Percentiles rank a stretch among this genome's conserved stretches.
Conservation (phyloP, 2,329 filamentous ascomycete species). For the Hysterium pulicare region DNA sequence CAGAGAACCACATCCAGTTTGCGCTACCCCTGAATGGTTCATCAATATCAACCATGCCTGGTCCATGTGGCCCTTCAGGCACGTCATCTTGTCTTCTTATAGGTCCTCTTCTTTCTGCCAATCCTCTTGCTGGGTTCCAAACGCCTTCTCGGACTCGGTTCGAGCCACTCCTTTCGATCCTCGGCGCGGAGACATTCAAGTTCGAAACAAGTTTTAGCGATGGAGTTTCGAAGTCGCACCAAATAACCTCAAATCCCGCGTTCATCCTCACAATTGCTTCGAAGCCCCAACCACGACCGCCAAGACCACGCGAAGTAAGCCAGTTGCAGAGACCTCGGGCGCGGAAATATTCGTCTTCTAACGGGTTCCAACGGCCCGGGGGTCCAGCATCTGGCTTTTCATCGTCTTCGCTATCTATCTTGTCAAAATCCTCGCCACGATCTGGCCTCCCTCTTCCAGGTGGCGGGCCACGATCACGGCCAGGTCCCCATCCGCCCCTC, state of each 20-base stretch:
- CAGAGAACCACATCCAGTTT: conserved; percentile 40
- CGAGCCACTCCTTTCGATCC: conserved; percentile 17
- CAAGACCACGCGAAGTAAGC: conserved; percentile 39
- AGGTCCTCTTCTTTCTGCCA: conserved; percentile 6
- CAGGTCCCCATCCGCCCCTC: conserved; percentile 6
- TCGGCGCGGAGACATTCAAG: conserved; percentile 48
- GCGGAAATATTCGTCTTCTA: conserved; percentile 48
- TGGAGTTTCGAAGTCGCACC: conserved; percentile 49
- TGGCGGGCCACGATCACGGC: no score
- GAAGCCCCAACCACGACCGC: conserved; percentile 47
- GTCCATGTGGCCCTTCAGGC: conserved; percentile 16
- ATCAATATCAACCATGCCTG: conserved; percentile 13
- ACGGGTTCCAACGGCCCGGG: conserved; percentile 32
- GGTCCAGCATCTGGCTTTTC: conserved; percentile 4
- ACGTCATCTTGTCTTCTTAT: conserved; percentile 11
- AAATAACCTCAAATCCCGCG: conserved; percentile 52
- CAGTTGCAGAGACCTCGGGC: conserved; percentile 49
- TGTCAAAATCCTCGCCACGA: conserved; percentile 4
- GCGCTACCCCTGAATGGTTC: conserved; percentile 13
- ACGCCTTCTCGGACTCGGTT: conserved; percentile 2
- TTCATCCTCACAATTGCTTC: conserved; percentile 53
- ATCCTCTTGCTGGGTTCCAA: background rate
- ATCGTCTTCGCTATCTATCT: background rate
- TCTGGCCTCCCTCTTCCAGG: conserved; percentile 1
- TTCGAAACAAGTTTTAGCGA: conserved; percentile 44